Evolutionary conservation across 495 filamentous ascomycete species (phyloP), one percentile per base, ranked within the genome.

Genomic region (Cercophora newfieldiana): DNA sequence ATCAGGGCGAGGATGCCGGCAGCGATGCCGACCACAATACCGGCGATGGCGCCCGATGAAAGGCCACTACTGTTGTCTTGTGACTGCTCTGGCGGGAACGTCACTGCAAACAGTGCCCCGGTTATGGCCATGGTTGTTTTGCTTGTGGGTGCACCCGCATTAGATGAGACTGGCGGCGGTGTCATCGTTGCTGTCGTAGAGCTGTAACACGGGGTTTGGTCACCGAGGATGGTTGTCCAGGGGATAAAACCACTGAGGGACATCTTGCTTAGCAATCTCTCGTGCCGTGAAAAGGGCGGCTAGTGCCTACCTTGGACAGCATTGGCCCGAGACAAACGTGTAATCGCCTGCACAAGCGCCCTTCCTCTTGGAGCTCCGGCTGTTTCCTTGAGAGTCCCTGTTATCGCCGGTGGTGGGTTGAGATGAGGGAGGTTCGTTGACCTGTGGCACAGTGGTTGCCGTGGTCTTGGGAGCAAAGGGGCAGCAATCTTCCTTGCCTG

Each of bases 241-340:
- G 60, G 68, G 14, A 49, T 50, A 53, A 56, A 74, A 14, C 64
- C 61, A 33, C 72, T 74, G 12, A 25, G 19, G 44, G 16, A 1
- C 24, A 14, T 48, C n/a, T n/a, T n/a, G n/a, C n/a, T 61, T 59
- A 63, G 33, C 24, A 31, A 25, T 7, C 19, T 59, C 14, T 33
- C 21, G 18, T 51, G 4, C 44, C 6, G 4, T 28, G 19, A 28
- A 4, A 31, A 12, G 16, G 18, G 0, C 10, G 18, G 6, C 30
- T 4, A 21, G 18, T 19, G 33, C 66, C 1, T 66, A 72, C 72
- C 29, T 71, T 12, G 72, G 72, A 44, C 70, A 74, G 29, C 72
- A 74, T n/a, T 58, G 44, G 7, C 65, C 66, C 37, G 64, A 68
- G 3, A 68, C 48, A 1, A 68, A 59, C 19, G 67, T 66, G 29